Evolutionary conservation across 75 land plant genomes (phyloP).

Genomic region (Ceratopteris richardii): DNA sequence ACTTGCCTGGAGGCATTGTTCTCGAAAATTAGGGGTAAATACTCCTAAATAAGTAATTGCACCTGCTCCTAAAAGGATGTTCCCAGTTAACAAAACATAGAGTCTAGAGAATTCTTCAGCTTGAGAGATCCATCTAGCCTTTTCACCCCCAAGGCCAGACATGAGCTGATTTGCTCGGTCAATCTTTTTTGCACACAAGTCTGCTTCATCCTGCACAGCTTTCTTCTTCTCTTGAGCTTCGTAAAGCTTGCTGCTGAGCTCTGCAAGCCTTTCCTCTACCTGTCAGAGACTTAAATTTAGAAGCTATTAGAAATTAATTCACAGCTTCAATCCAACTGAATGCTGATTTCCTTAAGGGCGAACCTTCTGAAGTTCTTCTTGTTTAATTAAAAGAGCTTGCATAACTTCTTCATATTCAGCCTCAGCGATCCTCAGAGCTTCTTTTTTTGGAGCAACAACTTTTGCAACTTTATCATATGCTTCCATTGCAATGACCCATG

Average conservation of each 20-base stretch:
- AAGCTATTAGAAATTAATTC: too few species aligned
- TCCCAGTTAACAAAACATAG: constrained; percentile 21
- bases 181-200: constrained; percentile 18
- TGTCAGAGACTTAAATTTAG: too few species aligned
- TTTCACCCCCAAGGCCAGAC: constrained; percentile 29
- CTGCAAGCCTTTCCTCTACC: constrained; percentile 23
- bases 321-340: too few species aligned
- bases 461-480: constrained; percentile 22
- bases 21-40: constrained; percentile 22
- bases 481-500: constrained; percentile 29
- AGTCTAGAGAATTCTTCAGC: constrained; percentile 16
- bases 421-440: constrained; percentile 24
- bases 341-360: too few species aligned
- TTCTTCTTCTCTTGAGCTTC: constrained; percentile 22
- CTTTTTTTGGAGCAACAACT: constrained; percentile 25
- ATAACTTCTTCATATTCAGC: constrained; percentile 27
- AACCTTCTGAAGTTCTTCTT: constrained; percentile 17
- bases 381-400: constrained; percentile 13
- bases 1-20: constrained; percentile 10
- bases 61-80: constrained; percentile 21
- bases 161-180: constrained; percentile 28
- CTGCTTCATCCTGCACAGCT: constrained; percentile 23
- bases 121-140: constrained; percentile 18
- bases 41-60: constrained; percentile 20
- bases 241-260: constrained; percentile 12